Evolutionary conservation across 441 rosid species (phyloP).

Genomic region (Breynia disticha): DNA sequence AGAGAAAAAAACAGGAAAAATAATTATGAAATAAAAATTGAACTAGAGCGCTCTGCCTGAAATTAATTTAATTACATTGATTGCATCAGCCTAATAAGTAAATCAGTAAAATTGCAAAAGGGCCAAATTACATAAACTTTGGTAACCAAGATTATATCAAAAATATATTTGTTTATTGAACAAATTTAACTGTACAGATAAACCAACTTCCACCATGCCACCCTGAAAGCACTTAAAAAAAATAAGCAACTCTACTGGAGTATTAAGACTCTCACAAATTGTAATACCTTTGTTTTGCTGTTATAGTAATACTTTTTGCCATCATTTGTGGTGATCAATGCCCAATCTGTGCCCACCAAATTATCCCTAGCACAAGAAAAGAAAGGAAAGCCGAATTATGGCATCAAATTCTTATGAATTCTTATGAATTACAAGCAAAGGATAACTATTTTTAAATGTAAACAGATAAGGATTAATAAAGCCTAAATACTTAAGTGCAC

Average conservation of each 20-base stretch:
- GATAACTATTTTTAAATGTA: too few relatives aligned
- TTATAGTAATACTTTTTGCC: slow-evolving; percentile 90
- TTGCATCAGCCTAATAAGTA: too few relatives aligned
- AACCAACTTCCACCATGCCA: not conserved
- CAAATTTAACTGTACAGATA: too few relatives aligned
- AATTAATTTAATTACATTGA: too few relatives aligned
- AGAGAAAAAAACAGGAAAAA: slow-evolving; percentile 12
- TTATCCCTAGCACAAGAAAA: slow-evolving; percentile 49
- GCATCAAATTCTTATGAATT: not conserved
- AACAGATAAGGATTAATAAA: too few relatives aligned
- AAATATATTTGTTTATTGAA: too few relatives aligned
- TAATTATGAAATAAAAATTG: not conserved
- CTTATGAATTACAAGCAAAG: not conserved
- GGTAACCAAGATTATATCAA: too few relatives aligned
- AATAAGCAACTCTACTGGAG: slow-evolving; percentile 2
- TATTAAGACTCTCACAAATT: not conserved
- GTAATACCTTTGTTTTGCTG: slow-evolving; percentile 71
- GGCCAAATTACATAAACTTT: too few relatives aligned
- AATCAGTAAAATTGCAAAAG: too few relatives aligned
- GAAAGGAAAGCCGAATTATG: not conserved
- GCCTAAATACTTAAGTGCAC: too few relatives aligned
- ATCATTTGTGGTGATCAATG: slow-evolving; percentile 73
- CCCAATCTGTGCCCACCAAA: slow-evolving; percentile 89
- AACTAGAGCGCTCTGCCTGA: not conserved
- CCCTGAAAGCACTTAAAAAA: not conserved